Base-by-base conservation (phyloP, 1,139 yeast species). In the Hemisphaericaspora subhashii region DNA sequence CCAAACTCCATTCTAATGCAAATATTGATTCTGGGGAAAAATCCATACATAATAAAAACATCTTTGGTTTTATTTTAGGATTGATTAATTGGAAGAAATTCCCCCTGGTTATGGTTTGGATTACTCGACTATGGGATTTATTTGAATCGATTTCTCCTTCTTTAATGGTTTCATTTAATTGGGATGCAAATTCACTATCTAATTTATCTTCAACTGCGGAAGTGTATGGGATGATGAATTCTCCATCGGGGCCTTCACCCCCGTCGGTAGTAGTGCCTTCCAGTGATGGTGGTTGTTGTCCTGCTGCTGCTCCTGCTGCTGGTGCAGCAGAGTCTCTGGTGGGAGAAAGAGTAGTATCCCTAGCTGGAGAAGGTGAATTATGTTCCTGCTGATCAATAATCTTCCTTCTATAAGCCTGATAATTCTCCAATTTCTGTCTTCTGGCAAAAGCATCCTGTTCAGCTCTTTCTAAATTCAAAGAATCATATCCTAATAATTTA, bases 1-100 rank as follows among this genome's bases (percentile, higher is more conserved):
- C 97, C 49, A 90, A 74, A 34, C 90, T 79, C 88, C 96, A 90
- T 53, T 88, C 95, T 32, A 90, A 70, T 0, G 97, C 95, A 60
- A 86, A 87, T 26, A 77, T 74, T 3, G 96, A 84, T 53, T 88
- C 97, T 1, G 90, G 88, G 1, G 92, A 83, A 52, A 86, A 76
- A 57, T 87, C 96, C 66, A 86, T 79, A 54, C 92, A 86, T 24
- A 86, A 75, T 40, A 87, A 68, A 60, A 82, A 87, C 60, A 86
- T 77, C 56, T 81, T 83, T 31, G 86, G 86, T 45, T 72, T 70
- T 32, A 72, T 62, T 41, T 66, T 66, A n/a, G 74, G 72, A 40
- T 68, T 66, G 33, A 75, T 62, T 18, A 79, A 65, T 47, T 78
- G 79, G 54, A 80, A 80, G 47, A 81, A 78, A 46, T 78, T 76